Base-by-base conservation (phyloP, 306 rosid species). In the Astragalus glycyphyllos region DNA sequence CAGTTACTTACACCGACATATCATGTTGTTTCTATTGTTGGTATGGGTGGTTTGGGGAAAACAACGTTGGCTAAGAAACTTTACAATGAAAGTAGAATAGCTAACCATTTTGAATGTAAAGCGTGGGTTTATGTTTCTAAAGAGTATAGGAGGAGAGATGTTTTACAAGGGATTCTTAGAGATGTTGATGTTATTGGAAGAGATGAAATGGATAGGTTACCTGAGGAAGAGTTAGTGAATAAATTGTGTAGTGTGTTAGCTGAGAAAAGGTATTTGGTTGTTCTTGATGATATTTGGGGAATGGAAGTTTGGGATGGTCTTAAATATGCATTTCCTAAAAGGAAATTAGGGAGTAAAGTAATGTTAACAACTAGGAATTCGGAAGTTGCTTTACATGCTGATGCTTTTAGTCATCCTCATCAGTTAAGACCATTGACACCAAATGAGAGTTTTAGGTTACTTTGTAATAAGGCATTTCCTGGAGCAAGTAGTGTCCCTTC, bases 1-100 rank as follows among this genome's bases (percentile, higher is more conserved):
- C 76, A 68, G 68, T 64, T 83, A 49, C 44, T 72, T 56, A 14
- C 65, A 0, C 14, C 67, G 4, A 58, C 62, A 9, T 49, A 66
- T 2, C 69, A 64, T 5, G 80, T 79, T 42, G 81, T 83, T 72
- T 83, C 87, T 13, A 62, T 83, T 14, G 79, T 83, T 67, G 84
- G 87, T 0, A 83, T 83, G 87, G 84, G 83, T 16, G 87, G 87
- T 58, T 42, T 79, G 23, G 84, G 84, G 10, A 79, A 79, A 65
- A 79, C 84, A 10, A 79, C 84, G 3, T 47, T 76, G 62, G 84
- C 82, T 0, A 83, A 79, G 79, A 76, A 56, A 46, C 65, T 83
- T 5, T 79, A 83, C 15, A 72, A 79, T 26, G 73, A 68, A 2
- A 9, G 46, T 23, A 35, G 53, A 9, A 58, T 76, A 1, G 17